Conservation (phyloP, 108 stramenopile genomes). For the Schizochytrium sp. region DNA sequence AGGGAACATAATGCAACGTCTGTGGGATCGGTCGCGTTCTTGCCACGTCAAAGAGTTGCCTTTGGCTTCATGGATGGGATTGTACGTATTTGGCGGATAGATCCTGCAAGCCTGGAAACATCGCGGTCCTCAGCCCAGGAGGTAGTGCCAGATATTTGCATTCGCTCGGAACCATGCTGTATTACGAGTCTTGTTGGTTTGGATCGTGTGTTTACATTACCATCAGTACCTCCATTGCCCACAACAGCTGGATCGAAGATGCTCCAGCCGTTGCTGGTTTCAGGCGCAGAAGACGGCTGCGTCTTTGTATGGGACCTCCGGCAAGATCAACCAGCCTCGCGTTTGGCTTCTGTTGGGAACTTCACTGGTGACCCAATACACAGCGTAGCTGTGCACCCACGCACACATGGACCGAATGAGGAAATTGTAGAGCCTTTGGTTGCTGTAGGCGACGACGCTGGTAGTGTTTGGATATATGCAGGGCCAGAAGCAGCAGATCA, state of each 20-base stretch:
- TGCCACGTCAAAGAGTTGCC: background rate
- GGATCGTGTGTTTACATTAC: background rate
- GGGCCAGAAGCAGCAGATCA: background rate
- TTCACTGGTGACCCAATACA: conserved; percentile 20
- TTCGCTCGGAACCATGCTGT: conserved; percentile 28
- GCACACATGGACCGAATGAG: background rate
- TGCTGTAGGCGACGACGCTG: conserved; percentile 3
- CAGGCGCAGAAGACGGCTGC: conserved; percentile 27
- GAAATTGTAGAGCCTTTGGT: background rate
- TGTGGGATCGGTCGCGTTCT: background rate
- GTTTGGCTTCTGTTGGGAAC: background rate
- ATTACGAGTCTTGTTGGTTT: background rate
- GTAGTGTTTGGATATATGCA: conserved; percentile 32
- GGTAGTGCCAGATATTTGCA: background rate
- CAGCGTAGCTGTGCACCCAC: background rate
- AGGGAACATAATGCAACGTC: background rate
- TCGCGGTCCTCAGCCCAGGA: background rate
- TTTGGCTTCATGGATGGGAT: conserved; percentile 5
- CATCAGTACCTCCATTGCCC: background rate
- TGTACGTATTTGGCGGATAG: background rate
- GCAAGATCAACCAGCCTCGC: background rate
- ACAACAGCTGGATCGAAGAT: background rate
- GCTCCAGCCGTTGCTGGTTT: conserved; percentile 1
- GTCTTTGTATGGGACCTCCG: conserved; percentile 10
- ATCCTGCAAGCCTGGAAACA: background rate